A percentile compares a stretch with the other conserved stretches of the same genome.
These are phyloP conservation scores for Clausena lansium DNA, from an alignment of 345 rosid genomes.

Conservation along the genomic window DNA sequence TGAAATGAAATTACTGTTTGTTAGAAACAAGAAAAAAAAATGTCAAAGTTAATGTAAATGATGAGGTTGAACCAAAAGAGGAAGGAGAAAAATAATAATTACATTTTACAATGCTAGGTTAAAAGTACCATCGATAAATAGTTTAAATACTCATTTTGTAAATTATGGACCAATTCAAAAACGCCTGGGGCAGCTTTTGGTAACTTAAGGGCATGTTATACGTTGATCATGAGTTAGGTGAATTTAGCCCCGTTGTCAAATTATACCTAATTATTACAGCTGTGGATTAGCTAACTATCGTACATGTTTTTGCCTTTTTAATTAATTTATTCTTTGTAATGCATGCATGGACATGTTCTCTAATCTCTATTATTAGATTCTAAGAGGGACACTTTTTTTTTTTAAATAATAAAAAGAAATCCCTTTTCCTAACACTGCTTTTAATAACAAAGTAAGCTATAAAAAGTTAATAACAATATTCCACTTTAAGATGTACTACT, in stretches of 20 bases:
- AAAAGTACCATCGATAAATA: background rate
- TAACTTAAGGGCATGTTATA: background rate
- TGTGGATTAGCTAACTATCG: background rate
- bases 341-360: background rate
- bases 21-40: too few relatives aligned
- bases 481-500: background rate
- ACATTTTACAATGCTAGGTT: background rate
- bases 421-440: constrained; percentile 6
- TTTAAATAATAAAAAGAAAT: background rate
- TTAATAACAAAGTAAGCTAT: constrained; percentile 13
- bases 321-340: background rate
- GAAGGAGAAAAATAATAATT: too few relatives aligned
- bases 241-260: background rate
- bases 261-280: constrained; percentile 4
- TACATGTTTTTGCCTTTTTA: background rate
- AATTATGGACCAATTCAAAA: background rate
- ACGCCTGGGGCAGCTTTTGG: background rate
- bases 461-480: background rate
- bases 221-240: background rate
- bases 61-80: background rate
- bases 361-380: constrained; percentile 5
- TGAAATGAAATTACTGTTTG: too few relatives aligned
- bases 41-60: too few relatives aligned
- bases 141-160: background rate
- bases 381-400: background rate